These are phyloP conservation scores for Quercus phellos DNA, from an alignment of 331 rosid species.

Conservation along the genomic window DNA sequence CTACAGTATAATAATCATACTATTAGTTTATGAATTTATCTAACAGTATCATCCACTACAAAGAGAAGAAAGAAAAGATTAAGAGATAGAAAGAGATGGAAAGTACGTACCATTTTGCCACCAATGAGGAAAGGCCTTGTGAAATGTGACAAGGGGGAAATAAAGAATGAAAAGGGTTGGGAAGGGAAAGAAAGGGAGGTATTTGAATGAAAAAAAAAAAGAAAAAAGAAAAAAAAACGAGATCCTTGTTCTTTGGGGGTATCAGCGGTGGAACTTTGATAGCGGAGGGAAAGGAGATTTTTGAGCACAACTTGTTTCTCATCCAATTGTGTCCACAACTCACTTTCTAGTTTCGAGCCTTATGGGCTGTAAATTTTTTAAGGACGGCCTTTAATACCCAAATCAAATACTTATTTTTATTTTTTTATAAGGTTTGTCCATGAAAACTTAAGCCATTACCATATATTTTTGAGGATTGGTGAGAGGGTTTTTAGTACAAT, in stretches of 20 bases:
- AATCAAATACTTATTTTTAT: too few species aligned
- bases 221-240: not conserved
- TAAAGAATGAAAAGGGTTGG: slow-evolving; percentile 41
- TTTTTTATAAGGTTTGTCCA: too few species aligned
- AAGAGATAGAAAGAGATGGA: not conserved
- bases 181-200: slow-evolving; percentile 24
- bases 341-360: too few species aligned
- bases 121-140: slow-evolving; percentile 52
- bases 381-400: too few species aligned
- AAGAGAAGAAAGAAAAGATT: too few species aligned
- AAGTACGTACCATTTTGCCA: slow-evolving; percentile 71
- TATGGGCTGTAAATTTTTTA: too few species aligned
- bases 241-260: slow-evolving; percentile 70
- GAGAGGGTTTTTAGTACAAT: too few species aligned
- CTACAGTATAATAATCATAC: not conserved
- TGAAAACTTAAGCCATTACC: too few species aligned
- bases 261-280: slow-evolving; percentile 42
- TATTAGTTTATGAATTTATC: not conserved
- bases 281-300: slow-evolving; percentile 35
- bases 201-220: slow-evolving; percentile 23
- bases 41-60: not conserved
- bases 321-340: too few species aligned
- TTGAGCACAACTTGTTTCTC: slow-evolving; percentile 15
- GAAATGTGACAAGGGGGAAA: slow-evolving; percentile 38
- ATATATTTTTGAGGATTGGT: too few species aligned